Base-by-base conservation (phyloP, 2,329 filamentous ascomycete genomes). In the Zymoseptoria crescenta region DNA sequence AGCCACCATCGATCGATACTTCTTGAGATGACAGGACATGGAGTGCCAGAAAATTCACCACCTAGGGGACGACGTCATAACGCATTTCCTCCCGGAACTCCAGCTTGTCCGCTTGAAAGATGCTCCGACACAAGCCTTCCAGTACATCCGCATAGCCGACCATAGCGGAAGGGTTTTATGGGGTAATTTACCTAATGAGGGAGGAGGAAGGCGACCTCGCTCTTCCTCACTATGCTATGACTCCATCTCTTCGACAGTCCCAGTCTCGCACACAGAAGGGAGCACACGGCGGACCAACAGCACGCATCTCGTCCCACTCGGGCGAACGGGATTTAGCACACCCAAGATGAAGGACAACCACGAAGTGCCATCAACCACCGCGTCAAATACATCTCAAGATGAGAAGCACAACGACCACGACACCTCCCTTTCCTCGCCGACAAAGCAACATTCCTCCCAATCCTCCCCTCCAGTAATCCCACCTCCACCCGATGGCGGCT, bases 401-500 rank as follows among this genome's bases (percentile, higher is more conserved):
- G 35, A 45, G n/a, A 45, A 45, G 10, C n/a, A 10, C 35, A 5
- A 3, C 35, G 13, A n/a, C 35, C 16, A 45, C 35, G 35, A 45
- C 16, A 13, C 16, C 35, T 45, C 16, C 29, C 29, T 30, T 6
- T 8, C 8, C 29, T 30, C 29, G 2, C 16, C 35, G 10, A n/a
- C 35, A 45, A 5, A 13, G 16, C 16, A 45, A 45, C 5, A n/a
- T 5, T 5, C 13, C 35, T n/a, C 16, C 35, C 19, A 50, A 9
- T 8, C 21, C 2, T 21, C 21, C 13, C 27, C 0, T 7, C 35
- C 35, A 0, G 3, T 13, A 4, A 45, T 45, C 13, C 52, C 59
- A 27, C 59, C 62, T 28, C 60, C 63, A 9, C 62, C 62, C 74
- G 84, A 72, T 67, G 84, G 84, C 49, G 84, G 84, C 13, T 87